A percentile compares a stretch with the other conserved stretches of the same genome.
Conservation (phyloP, 495 filamentous ascomycete genomes). For the Penicillium herquei region DNA sequence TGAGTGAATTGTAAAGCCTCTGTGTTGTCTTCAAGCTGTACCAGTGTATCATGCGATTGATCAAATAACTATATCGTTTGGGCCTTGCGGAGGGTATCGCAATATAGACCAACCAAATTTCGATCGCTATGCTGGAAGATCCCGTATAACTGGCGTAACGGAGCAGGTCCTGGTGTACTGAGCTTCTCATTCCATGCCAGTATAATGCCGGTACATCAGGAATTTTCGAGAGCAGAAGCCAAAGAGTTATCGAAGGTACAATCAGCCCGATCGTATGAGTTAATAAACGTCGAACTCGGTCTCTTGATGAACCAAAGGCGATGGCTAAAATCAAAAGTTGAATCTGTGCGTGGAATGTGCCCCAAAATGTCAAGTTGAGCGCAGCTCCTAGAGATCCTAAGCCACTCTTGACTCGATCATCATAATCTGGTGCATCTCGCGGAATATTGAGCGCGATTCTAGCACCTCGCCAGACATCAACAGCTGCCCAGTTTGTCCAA, state of each 20-base stretch:
- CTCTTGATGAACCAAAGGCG: not conserved
- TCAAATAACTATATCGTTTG: not conserved
- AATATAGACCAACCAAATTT: not conserved
- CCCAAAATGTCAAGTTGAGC: slow-evolving; percentile 1
- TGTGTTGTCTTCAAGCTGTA: too few relatives aligned
- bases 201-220: not conserved
- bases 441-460: not conserved
- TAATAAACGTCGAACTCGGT: not conserved
- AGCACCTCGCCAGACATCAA: slow-evolving; percentile 1
- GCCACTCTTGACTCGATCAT: not conserved
- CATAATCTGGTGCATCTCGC: not conserved
- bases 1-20: too few relatives aligned
- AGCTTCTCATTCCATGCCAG: not conserved
- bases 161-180: not conserved
- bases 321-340: not conserved
- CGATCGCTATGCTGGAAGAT: not conserved
- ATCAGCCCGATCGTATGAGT: not conserved
- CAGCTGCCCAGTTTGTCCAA: slow-evolving; percentile 3
- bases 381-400: slow-evolving; percentile 2
- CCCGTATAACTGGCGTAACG: not conserved
- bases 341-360: not conserved
- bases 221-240: not conserved
- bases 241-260: not conserved
- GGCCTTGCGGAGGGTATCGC: not conserved
- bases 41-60: not conserved